phyloP scores from a whole-genome alignment of 2,329 filamentous ascomycete genomes.

The Ramularia collo-cygni region DNA sequence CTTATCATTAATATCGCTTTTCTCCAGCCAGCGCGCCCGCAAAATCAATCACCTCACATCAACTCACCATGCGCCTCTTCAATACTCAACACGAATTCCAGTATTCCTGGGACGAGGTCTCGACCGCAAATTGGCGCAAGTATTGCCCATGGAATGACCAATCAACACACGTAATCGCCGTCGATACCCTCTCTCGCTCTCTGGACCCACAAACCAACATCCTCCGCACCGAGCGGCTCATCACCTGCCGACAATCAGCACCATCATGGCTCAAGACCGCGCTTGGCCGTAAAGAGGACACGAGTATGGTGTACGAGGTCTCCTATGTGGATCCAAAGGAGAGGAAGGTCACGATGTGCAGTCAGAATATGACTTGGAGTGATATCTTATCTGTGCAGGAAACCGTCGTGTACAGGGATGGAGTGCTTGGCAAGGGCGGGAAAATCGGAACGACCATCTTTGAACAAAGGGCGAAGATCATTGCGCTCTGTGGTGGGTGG shows the following conservation, averaged over 20 bases:
- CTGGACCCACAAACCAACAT: constrained; percentile 61
- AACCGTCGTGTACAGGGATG: constrained; percentile 54
- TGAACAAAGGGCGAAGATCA: constrained; percentile 83
- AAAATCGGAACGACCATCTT: constrained; percentile 62
- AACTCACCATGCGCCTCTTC: constrained; percentile 81
- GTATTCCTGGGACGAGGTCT: constrained; percentile 98
- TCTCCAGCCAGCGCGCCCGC: not conserved
- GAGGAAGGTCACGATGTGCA: constrained; percentile 93
- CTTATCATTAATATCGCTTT: too few relatives aligned
- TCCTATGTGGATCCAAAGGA: constrained; percentile 81
- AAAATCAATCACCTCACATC: not conserved
- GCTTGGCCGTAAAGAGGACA: constrained; percentile 65
- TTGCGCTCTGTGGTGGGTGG: constrained; percentile 91
- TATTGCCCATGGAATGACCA: constrained; percentile 98
- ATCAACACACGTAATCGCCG: constrained; percentile 90
- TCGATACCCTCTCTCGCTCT: constrained; percentile 77
- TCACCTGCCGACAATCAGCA: constrained; percentile 57
- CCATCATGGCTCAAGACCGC: constrained; percentile 76
- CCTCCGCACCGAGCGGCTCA: constrained; percentile 63
- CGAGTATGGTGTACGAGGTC: constrained; percentile 87
- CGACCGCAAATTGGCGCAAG: constrained; percentile 95
- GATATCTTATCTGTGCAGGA: constrained; percentile 89
- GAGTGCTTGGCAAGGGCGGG: constrained; percentile 18
- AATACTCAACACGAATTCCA: constrained; percentile 83
- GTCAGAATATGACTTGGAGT: constrained; percentile 86